Conservation (phyloP, 768 basidiomycete species). For the Psilocybe subaeruginosa region DNA sequence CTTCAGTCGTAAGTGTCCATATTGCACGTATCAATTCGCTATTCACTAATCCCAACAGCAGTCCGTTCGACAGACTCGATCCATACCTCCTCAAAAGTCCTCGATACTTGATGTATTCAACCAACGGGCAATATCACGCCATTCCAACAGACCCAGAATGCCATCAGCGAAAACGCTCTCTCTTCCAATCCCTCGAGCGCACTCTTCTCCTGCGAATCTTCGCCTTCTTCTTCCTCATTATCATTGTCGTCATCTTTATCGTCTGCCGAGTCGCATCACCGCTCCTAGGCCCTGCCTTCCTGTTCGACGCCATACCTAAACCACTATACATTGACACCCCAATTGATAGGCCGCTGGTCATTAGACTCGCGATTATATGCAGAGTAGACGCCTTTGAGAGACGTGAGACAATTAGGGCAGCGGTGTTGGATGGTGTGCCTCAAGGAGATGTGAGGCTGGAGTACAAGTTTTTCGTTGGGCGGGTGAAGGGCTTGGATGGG, state of each 20-base stretch:
- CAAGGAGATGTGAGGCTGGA: background rate
- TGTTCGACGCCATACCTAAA: background rate
- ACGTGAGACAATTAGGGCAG: background rate
- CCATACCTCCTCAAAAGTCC: too few species aligned
- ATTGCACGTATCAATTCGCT: too few species aligned
- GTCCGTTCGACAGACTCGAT: too few species aligned
- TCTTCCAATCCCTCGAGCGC: too few species aligned
- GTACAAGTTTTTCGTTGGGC: constrained; percentile 3
- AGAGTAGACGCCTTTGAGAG: constrained; percentile 1
- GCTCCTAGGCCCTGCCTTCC: background rate
- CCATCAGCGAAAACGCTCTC: too few species aligned
- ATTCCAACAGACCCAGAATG: too few species aligned
- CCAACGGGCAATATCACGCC: too few species aligned
- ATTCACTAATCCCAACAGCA: too few species aligned
- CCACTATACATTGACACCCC: background rate
- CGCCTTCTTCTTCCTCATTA: background rate
- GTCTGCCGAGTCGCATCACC: background rate
- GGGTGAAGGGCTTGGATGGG: background rate
- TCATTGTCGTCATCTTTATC: background rate
- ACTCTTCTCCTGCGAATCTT: too few species aligned
- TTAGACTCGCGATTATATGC: constrained; percentile 3
- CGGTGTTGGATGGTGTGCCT: background rate
- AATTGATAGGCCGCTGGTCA: background rate
- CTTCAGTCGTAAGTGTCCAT: too few species aligned
- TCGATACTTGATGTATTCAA: too few species aligned